Conservation (phyloP, 805 yeast genomes). For the Wickerhamomyces chaumierensis region DNA sequence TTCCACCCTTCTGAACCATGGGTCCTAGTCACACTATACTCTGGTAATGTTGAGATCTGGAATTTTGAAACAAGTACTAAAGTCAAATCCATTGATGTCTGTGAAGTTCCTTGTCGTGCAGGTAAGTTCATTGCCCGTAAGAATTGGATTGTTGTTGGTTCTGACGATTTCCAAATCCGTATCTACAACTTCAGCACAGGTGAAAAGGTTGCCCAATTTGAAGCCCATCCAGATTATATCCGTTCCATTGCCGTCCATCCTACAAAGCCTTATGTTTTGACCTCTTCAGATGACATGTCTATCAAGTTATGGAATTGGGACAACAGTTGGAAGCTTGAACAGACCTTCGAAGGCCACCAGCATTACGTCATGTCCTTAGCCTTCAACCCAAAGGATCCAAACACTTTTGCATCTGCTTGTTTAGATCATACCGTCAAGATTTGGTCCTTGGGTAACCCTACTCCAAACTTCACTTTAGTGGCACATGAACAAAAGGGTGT, state of each 20-base stretch:
- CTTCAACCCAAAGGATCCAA: conserved; percentile 95
- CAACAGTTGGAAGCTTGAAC: conserved; percentile 79
- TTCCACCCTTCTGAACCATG: conserved; percentile 98
- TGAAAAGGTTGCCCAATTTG: conserved; percentile 89
- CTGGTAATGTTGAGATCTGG: conserved; percentile 90
- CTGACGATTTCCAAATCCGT: conserved; percentile 91
- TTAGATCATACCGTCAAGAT: conserved; percentile 92
- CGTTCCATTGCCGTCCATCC: conserved; percentile 93
- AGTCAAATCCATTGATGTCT: conserved; percentile 84
- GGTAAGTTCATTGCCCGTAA: conserved; percentile 92
- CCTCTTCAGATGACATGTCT: conserved; percentile 87
- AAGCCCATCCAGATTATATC: conserved; percentile 96
- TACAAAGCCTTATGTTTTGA: conserved; percentile 75
- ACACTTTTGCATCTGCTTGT: conserved; percentile 95
- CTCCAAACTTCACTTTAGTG: conserved; percentile 81
- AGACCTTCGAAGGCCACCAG: conserved; percentile 88
- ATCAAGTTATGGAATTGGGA: conserved; percentile 98
- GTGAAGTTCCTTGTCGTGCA: conserved; percentile 93
- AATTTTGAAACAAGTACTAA: conserved; percentile 77
- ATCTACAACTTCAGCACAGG: conserved; percentile 93
- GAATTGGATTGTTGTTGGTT: conserved; percentile 93
- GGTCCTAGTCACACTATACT: conserved; percentile 84
- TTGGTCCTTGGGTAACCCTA: conserved; percentile 84
- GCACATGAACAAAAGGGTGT: conserved; percentile 94
- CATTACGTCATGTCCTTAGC: conserved; percentile 92